Base-by-base conservation (phyloP, 164 flowering plant species). In the Stephania japonica region DNA sequence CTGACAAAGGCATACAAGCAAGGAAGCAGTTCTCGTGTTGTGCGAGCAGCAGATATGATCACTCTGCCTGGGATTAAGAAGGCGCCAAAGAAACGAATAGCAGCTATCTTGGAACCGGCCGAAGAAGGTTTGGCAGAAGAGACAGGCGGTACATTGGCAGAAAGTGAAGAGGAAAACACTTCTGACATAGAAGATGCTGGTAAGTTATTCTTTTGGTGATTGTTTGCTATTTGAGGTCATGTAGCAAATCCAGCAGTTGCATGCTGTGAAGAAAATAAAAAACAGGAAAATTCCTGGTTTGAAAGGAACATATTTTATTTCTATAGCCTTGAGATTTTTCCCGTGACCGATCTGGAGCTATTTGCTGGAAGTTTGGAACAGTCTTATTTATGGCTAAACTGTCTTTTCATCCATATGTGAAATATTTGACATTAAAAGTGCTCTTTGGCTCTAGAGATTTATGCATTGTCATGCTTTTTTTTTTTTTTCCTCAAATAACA, bases 1-100 rank as follows among this genome's bases (percentile, higher is more conserved):
- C 78, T 93, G 14, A 95, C 98, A 25, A 90, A 78, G 78, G 94
- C 97, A 75, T 93, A 93, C 80, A 93, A 91, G 76, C 88, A 90
- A 84, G 90, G 89, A 63, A 90, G 93, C 80, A 87, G 83, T 50
- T 79, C 83, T 16, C 87, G 89, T 62, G 83, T 86, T 75, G 86
- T 90, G 24, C 85, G 92, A 64, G 82, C 91, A 73, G 93, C 99
- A 64, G 98, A 93, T 80, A 67, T 91, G 64, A 83, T 93, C 67
- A 79, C 86, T 9, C 88, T 95, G 78, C 99, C 97, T 63, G 99
- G 99, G 53, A 71, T 86, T 10, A 93, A 93, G 63, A 93, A 91
- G 80, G 91, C 87, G 42, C 95, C 94, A 32, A 91, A 89, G 83
- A 95, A 93, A 82, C 86, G 97, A 42, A 85, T 93, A 73, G 91